phyloP scores from a whole-genome alignment of 768 basidiomycete species.

The Amanita fuliginea region DNA sequence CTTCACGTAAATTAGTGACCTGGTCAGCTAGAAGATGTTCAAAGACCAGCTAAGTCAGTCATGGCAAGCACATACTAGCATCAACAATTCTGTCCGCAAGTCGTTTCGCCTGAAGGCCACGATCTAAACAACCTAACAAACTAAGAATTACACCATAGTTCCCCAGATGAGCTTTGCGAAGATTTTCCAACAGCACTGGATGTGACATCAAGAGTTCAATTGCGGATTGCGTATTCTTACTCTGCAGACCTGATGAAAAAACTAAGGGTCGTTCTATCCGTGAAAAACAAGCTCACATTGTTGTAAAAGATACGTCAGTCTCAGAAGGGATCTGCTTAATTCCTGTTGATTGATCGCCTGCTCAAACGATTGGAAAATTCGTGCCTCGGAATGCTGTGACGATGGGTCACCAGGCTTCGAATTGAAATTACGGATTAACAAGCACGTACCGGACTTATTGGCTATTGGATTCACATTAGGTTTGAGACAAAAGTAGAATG shows the following conservation, averaged over 20 bases:
- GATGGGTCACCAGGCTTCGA: background rate
- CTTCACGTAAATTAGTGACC: conserved; percentile 85
- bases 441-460: background rate
- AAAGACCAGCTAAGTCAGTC: background rate
- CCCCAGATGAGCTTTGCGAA: conserved; percentile 86
- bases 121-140: conserved; percentile 85
- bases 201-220: conserved; percentile 78
- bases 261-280: background rate
- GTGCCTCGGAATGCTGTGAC: conserved; percentile 38
- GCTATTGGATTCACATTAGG: background rate
- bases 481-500: background rate
- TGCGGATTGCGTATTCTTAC: conserved; percentile 61
- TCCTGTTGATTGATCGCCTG: conserved; percentile 76
- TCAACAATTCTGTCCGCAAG: conserved; percentile 90
- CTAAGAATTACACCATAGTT: conserved; percentile 88
- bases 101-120: conserved; percentile 75
- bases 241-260: conserved; percentile 42
- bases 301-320: conserved; percentile 76
- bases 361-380: conserved; percentile 55
- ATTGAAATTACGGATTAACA: background rate
- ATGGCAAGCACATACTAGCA: conserved; percentile 27
- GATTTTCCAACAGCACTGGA: conserved; percentile 69
- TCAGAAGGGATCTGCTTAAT: conserved; percentile 58
- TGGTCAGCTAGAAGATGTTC: conserved; percentile 57
- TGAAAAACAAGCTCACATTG: conserved; percentile 36